Conservation (phyloP, 768 basidiomycete genomes). For the Glaciozyma antarctica region DNA sequence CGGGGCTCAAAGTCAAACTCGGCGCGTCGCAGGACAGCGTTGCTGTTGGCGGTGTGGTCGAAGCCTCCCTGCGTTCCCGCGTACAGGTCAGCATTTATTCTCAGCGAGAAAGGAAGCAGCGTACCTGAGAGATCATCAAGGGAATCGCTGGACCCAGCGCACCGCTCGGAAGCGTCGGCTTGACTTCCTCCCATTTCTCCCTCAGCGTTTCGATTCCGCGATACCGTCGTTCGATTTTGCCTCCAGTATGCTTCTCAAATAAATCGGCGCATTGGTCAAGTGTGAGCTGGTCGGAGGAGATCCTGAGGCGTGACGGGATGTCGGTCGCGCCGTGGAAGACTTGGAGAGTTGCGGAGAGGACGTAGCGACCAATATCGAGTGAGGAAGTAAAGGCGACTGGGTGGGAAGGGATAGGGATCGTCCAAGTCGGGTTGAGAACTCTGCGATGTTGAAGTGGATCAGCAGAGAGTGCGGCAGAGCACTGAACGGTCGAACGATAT, state of each 20-base stretch:
- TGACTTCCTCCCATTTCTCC: constrained; percentile 7
- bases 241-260: constrained; percentile 7
- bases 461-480: too few relatives aligned
- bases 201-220: neutral
- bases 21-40: too few relatives aligned
- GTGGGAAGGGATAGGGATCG: constrained; percentile 2
- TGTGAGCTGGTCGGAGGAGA: constrained; percentile 3
- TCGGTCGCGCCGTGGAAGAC: neutral
- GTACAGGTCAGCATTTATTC: too few relatives aligned
- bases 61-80: too few relatives aligned
- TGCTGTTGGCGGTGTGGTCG: too few relatives aligned
- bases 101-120: too few relatives aligned
- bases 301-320: neutral
- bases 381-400: constrained; percentile 16
- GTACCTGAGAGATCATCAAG: neutral
- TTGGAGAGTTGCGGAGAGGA: constrained; percentile 13
- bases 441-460: too few relatives aligned
- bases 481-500: constrained; percentile 6
- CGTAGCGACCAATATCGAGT: constrained; percentile 3
- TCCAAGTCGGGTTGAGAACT: neutral
- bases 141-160: constrained; percentile 6
- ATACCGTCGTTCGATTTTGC: neutral
- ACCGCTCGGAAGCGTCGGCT: neutral
- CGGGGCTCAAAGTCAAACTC: too few relatives aligned
- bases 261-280: constrained; percentile 3